These are phyloP conservation scores for Mrakia gelida DNA, from an alignment of 768 basidiomycete genomes.

Conservation along the genomic window DNA sequence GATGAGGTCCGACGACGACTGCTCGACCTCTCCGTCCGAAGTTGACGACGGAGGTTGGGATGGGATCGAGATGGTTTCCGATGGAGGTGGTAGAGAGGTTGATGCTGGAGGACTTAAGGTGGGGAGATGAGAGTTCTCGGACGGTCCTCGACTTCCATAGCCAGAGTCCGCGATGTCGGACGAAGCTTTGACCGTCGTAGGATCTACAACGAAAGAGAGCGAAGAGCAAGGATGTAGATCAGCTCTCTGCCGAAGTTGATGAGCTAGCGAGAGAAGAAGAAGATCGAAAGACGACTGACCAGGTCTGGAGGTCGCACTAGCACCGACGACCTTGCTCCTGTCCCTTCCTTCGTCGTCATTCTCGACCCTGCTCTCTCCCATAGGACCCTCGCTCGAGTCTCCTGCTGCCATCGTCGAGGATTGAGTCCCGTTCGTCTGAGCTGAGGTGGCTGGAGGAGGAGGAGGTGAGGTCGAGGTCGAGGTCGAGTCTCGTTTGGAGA, in stretches of 20 bases:
- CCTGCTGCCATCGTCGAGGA: not conserved
- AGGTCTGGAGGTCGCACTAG: not conserved
- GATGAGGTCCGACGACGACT: not conserved
- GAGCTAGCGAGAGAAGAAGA: not conserved
- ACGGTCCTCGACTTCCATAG: not conserved
- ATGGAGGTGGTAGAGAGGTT: not conserved
- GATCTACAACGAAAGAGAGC: not conserved
- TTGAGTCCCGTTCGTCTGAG: not conserved
- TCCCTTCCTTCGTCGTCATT: not conserved
- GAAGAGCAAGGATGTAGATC: not conserved
- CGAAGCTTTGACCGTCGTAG: not conserved
- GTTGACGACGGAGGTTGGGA: not conserved
- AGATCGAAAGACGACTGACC: not conserved
- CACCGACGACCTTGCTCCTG: not conserved
- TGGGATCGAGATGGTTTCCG: not conserved
- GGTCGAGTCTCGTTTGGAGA: not conserved
- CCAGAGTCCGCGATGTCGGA: not conserved
- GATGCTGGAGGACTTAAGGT: not conserved
- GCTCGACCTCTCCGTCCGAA: not conserved
- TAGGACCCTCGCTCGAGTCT: not conserved
- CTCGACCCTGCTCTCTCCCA: not conserved
- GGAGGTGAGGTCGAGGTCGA: not conserved
- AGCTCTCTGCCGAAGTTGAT: not conserved
- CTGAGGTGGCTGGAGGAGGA: not conserved
- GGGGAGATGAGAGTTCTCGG: not conserved